Base-by-base conservation (phyloP, 2,329 filamentous ascomycete genomes). In the Ascochyta rabiei region DNA sequence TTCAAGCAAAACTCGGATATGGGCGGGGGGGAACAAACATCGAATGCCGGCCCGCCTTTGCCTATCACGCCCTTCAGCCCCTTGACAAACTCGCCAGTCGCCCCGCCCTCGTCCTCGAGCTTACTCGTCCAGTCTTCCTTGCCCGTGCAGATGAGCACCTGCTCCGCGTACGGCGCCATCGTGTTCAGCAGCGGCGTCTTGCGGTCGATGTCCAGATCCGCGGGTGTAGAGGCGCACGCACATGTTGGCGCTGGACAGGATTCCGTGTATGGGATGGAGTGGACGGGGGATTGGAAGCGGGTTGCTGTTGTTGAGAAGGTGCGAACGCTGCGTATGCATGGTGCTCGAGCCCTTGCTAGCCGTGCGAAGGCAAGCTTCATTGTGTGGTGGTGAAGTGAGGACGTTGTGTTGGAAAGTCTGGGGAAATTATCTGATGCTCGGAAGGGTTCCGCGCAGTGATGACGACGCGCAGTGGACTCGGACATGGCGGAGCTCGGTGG, bases 121-220 rank as follows among this genome's bases (percentile, higher is more conserved):
- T 85, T 84, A 68, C 89, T 93, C 24, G 82, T 80, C 93, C 93
- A 97, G 76, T 96, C 90, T 26, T 82, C 77, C 57, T 86, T 85
- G 4, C 91, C 92, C 0, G 92, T 96, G 59, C 89, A 93, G 13
- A 97, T 81, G 9, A 98, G 76, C 3, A 97, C 84, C 64, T 97
- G 92, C 74, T 96, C 88, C 1, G 86, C 82, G 71, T 96, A 96
- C 1, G 82, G 80, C 2, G 89, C 81, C 77, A 96, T 93, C 6
- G 89, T 88, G 12, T 90, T 90, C 69, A 89, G 88, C 38, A 97
- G 79, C 16, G 83, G 81, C 34, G 84, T 84, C 57, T 84, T 82
- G 64, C 83, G 81, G 70, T 97, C 92, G 48, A 97, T 93, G 19
- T 87, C 84, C 15, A 96, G 80, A 3, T 84, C 87, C 12, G 75